Evolutionary conservation across 2,329 filamentous ascomycete genomes (phyloP).

Genomic region (Fonsecaea nubica): DNA sequence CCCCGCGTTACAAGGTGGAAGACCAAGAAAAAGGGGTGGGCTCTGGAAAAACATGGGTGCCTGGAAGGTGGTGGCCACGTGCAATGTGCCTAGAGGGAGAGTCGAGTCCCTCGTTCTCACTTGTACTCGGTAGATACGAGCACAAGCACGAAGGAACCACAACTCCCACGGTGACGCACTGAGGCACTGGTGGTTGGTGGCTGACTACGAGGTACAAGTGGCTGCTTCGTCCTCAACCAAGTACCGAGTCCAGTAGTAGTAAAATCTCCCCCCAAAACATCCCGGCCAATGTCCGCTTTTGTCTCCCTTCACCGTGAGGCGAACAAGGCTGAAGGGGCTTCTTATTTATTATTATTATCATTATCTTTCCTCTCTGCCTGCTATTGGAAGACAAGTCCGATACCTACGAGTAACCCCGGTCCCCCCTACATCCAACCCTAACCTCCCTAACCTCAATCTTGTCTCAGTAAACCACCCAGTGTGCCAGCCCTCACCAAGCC

Average conservation of each 20-base stretch:
- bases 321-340: conserved; percentile 1
- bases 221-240: neutral
- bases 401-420: neutral
- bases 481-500: neutral
- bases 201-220: neutral
- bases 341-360: neutral
- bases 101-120: too few relatives aligned
- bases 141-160: too few relatives aligned
- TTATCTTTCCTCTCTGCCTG: neutral
- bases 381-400: conserved; percentile 10
- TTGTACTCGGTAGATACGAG: too few relatives aligned
- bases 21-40: neutral
- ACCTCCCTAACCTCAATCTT: neutral
- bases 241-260: too few relatives aligned
- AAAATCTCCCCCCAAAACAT: too few relatives aligned
- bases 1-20: neutral
- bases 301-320: neutral
- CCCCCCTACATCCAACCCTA: too few relatives aligned
- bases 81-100: too few relatives aligned
- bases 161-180: too few relatives aligned
- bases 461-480: neutral
- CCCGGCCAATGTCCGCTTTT: neutral
- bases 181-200: too few relatives aligned
- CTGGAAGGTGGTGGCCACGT: neutral
- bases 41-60: neutral